Conservation (phyloP, 345 rosid species). For the Moricandia arvensis region DNA sequence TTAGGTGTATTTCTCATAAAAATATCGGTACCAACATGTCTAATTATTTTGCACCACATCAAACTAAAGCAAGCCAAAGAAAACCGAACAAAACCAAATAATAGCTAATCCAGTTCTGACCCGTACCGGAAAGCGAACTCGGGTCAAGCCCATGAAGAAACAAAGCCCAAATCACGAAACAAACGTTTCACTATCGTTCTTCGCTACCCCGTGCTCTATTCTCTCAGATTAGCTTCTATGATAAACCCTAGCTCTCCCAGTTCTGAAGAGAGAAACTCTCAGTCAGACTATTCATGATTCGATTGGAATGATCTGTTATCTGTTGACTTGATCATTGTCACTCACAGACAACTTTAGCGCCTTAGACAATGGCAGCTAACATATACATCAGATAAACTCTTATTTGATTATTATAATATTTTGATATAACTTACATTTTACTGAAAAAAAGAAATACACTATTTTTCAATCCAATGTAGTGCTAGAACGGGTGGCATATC, state of each 20-base stretch:
- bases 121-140: neutral
- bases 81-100: neutral
- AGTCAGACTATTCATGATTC: neutral
- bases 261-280: neutral
- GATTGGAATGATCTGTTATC: neutral
- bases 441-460: too few species aligned
- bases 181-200: neutral
- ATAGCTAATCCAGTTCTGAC: neutral
- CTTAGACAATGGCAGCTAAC: neutral
- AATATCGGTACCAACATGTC: neutral
- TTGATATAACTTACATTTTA: too few species aligned
- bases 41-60: too few species aligned
- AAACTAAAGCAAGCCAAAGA: neutral
- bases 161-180: neutral
- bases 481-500: too few species aligned
- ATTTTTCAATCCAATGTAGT: too few species aligned
- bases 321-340: neutral
- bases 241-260: neutral
- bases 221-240: neutral
- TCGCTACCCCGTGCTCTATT: neutral
- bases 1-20: too few species aligned
- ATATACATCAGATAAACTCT: too few species aligned
- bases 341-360: neutral
- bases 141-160: slow-evolving; percentile 10
- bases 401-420: too few species aligned